Evolutionary conservation across 495 filamentous ascomycete species (phyloP).

Genomic region (Tuber umbilicatum): DNA sequence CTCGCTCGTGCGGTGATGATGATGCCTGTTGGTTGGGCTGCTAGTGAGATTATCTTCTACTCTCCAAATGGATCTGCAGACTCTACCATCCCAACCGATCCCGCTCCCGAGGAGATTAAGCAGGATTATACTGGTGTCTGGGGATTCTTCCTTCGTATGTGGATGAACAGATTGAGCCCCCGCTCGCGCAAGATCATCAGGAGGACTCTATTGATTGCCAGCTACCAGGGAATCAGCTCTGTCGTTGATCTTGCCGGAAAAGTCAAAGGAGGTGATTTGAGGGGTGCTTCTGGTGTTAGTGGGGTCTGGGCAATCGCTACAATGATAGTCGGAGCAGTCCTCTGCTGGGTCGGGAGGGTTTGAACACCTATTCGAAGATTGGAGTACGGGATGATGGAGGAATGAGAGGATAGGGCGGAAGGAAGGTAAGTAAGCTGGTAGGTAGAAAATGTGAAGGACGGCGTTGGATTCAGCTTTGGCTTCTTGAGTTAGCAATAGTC

Average conservation of each 20-base stretch:
- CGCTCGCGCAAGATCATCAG: constrained; percentile 34
- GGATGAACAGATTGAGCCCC: constrained; percentile 34
- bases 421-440: constrained; percentile 10
- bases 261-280: constrained; percentile 34
- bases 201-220: constrained; percentile 32
- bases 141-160: constrained; percentile 24
- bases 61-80: constrained; percentile 24
- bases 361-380: constrained; percentile 10
- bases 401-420: neutral
- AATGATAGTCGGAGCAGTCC: constrained; percentile 30
- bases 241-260: constrained; percentile 30
- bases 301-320: constrained; percentile 36
- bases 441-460: constrained; percentile 15
- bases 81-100: constrained; percentile 13
- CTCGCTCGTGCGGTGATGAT: constrained; percentile 33
- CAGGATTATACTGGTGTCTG: constrained; percentile 23
- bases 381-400: neutral
- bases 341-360: constrained; percentile 37
- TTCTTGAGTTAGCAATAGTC: constrained; percentile 3
- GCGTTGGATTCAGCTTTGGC: constrained; percentile 24
- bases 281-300: constrained; percentile 32
- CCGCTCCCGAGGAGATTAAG: constrained; percentile 14
- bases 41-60: constrained; percentile 34
- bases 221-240: constrained; percentile 33
- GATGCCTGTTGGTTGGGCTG: constrained; percentile 39